phyloP scores from a whole-genome alignment of 2,329 filamentous ascomycete species.

The Aureobasidium sp. region DNA sequence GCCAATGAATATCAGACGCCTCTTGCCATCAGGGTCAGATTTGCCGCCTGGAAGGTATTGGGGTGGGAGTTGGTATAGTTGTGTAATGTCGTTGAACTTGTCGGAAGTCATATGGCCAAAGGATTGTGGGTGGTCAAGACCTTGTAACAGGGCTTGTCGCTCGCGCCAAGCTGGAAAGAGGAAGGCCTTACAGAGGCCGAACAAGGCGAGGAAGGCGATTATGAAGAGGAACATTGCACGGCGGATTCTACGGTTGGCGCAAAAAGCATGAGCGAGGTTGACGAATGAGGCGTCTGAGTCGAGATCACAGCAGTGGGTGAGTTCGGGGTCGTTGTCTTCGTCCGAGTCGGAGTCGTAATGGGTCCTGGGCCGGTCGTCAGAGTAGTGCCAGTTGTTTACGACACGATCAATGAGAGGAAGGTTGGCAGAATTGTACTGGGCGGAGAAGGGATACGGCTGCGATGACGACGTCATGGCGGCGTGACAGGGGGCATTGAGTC shows the following conservation, averaged over 20 bases:
- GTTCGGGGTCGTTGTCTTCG: conserved; percentile 16
- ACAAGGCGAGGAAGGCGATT: conserved; percentile 25
- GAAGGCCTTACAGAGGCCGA: conserved; percentile 32
- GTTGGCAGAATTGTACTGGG: conserved; percentile 7
- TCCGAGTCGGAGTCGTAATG: conserved; percentile 8
- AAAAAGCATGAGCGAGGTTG: conserved; percentile 19
- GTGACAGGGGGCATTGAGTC: neutral
- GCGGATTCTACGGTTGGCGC: conserved; percentile 23
- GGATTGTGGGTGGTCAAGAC: conserved; percentile 27
- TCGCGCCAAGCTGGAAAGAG: conserved; percentile 33
- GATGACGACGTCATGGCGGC: conserved; percentile 6
- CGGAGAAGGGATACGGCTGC: neutral
- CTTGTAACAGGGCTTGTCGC: conserved; percentile 29
- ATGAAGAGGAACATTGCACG: conserved; percentile 29
- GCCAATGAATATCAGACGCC: conserved; percentile 71
- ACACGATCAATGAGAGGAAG: conserved; percentile 25
- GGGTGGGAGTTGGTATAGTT: conserved; percentile 44
- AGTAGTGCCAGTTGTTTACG: conserved; percentile 24
- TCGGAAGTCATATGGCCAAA: conserved; percentile 23
- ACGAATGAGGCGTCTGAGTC: conserved; percentile 30
- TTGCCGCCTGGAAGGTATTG: conserved; percentile 28
- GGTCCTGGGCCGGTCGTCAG: conserved; percentile 17
- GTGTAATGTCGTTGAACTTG: conserved; percentile 36
- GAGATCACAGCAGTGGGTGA: conserved; percentile 27
- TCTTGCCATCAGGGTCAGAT: conserved; percentile 33